Evolutionary conservation across 2,329 filamentous ascomycete genomes (phyloP).

Genomic region (Microcera coccophila): DNA sequence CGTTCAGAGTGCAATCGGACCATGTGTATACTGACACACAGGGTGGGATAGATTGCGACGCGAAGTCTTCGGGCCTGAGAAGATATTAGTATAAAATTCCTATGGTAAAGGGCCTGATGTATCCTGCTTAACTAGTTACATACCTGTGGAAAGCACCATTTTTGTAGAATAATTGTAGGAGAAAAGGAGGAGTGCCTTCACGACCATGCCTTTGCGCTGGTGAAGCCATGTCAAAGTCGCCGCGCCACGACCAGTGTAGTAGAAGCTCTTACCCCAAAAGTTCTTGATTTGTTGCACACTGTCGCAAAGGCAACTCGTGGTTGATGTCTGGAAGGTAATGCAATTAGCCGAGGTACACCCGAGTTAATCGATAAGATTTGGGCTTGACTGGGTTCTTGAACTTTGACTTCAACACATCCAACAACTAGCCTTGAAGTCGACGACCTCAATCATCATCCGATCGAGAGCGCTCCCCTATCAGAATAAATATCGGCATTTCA

Average conservation of each 20-base stretch:
- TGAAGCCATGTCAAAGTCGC: conserved; percentile 21
- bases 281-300: conserved; percentile 1
- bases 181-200: conserved; percentile 74
- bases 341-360: conserved; percentile 24
- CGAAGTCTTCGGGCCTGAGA: conserved; percentile 66
- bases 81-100: conserved; percentile 1
- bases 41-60: conserved; percentile 54
- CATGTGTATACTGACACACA: conserved; percentile 83
- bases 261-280: too few species aligned
- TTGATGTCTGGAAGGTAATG: conserved; percentile 5
- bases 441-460: too few species aligned
- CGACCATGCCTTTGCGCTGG: conserved; percentile 48
- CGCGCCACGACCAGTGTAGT: too few species aligned
- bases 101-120: not conserved
- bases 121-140: conserved; percentile 1
- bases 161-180: conserved; percentile 80
- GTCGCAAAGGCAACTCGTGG: conserved; percentile 1
- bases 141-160: conserved; percentile 69
- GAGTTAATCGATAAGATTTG: conserved; percentile 19
- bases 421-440: too few species aligned
- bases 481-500: too few species aligned
- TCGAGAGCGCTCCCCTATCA: too few species aligned
- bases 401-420: not conserved
- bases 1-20: conserved; percentile 73
- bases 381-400: not conserved